These are phyloP conservation scores for Fusarium metavorans DNA, from an alignment of 2,329 filamentous ascomycete genomes.

Conservation along the genomic window DNA sequence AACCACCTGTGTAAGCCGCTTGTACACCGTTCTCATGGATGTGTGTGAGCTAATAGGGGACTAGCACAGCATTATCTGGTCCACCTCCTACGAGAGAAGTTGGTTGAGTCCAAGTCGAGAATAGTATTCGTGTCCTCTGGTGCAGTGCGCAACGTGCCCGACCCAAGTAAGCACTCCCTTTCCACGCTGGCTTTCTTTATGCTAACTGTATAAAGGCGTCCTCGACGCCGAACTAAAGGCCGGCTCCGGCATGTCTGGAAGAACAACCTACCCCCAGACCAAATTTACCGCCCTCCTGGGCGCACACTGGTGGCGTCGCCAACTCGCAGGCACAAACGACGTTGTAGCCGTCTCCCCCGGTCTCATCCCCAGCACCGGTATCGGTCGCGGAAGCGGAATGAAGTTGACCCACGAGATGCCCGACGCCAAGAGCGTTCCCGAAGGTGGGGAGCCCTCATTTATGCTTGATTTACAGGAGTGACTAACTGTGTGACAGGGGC, in stretches of 20 bases:
- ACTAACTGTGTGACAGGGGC: conserved; percentile 53
- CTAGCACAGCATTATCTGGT: conserved; percentile 66
- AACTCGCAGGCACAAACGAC: conserved; percentile 56
- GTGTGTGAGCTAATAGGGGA: conserved; percentile 8
- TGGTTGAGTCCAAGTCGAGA: conserved; percentile 59
- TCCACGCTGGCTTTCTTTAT: fast-evolving
- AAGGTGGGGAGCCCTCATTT: conserved; percentile 50
- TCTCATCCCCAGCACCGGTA: conserved; percentile 61
- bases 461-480: background rate
- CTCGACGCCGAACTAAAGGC: conserved; percentile 56
- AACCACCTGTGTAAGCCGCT: conserved; percentile 62
- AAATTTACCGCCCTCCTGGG: conserved; percentile 65
- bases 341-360: conserved; percentile 68
- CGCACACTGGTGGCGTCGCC: conserved; percentile 68
- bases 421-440: conserved; percentile 61
- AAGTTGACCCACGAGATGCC: conserved; percentile 49
- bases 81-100: conserved; percentile 61
- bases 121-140: conserved; percentile 65
- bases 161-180: conserved; percentile 47
- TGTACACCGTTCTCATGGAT: background rate
- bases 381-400: conserved; percentile 50
- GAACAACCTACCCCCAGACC: conserved; percentile 54
- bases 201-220: conserved; percentile 42
- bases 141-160: conserved; percentile 55
- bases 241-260: conserved; percentile 48